A percentile compares a stretch with the other conserved stretches of the same genome.
Conservation (phyloP, 768 basidiomycete species). For the Asterophora lycoperdoides region DNA sequence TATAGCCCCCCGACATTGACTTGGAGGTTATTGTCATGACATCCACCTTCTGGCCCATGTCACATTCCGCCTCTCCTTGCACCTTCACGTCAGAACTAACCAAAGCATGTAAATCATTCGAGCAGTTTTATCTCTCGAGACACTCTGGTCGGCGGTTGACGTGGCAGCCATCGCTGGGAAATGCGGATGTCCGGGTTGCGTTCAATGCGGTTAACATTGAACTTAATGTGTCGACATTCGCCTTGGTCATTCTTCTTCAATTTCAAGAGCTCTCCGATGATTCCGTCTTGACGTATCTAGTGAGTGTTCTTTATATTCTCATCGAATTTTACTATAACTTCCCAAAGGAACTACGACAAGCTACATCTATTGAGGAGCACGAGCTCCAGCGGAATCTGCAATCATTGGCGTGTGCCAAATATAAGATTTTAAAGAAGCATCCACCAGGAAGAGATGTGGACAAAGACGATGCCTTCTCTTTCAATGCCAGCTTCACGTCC, state of each 20-base stretch:
- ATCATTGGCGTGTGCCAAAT: slow-evolving; percentile 93
- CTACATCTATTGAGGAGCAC: slow-evolving; percentile 65
- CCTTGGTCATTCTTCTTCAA: slow-evolving; percentile 79
- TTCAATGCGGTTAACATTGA: slow-evolving; percentile 85
- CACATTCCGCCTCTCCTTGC: slow-evolving; percentile 60
- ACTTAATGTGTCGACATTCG: slow-evolving; percentile 88
- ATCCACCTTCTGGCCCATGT: slow-evolving; percentile 93
- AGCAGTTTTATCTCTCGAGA: slow-evolving; percentile 82
- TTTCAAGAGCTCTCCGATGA: slow-evolving; percentile 72
- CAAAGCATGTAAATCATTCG: slow-evolving; percentile 70
- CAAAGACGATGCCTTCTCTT: slow-evolving; percentile 77
- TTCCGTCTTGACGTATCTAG: slow-evolving; percentile 74
- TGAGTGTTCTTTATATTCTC: slow-evolving; percentile 28
- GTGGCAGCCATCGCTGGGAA: slow-evolving; percentile 89
- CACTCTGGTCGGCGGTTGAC: slow-evolving; percentile 89
- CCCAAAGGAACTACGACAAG: slow-evolving; percentile 73
- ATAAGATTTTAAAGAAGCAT: slow-evolving; percentile 86
- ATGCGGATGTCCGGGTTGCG: slow-evolving; percentile 77
- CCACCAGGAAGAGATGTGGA: slow-evolving; percentile 84
- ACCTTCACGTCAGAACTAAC: slow-evolving; percentile 62
- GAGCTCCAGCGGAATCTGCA: slow-evolving; percentile 93
- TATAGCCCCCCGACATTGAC: slow-evolving; percentile 70
- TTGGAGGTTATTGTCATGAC: slow-evolving; percentile 92
- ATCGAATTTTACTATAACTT: not conserved
- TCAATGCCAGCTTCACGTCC: slow-evolving; percentile 80